Percentiles rank a stretch among this genome's conserved stretches.
Conservation (phyloP, 257 asterid species). For the Solanum acaule region DNA sequence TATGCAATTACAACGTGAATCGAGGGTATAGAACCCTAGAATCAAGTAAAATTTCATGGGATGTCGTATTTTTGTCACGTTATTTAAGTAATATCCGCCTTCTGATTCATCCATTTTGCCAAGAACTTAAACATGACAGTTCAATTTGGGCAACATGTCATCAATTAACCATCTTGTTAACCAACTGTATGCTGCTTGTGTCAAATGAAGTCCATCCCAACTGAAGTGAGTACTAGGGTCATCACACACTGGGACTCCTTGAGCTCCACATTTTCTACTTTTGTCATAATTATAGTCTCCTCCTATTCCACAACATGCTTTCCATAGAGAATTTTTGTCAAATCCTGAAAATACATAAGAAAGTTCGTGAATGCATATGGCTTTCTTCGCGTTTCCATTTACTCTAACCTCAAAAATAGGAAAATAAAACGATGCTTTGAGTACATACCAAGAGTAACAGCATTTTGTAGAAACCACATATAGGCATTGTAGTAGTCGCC, state of each 20-base stretch:
- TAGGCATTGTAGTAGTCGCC: constrained; percentile 3
- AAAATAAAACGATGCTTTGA: not conserved
- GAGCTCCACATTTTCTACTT: constrained; percentile 6
- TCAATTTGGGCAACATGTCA: not conserved
- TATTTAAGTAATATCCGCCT: not conserved
- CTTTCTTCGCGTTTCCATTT: not conserved
- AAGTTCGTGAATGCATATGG: not conserved
- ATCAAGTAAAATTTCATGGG: not conserved
- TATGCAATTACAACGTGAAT: not conserved
- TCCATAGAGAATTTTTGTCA: not conserved
- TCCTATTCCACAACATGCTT: constrained; percentile 22
- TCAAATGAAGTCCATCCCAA: not conserved
- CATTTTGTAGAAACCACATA: not conserved
- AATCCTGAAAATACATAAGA: not conserved
- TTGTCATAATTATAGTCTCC: constrained; percentile 10
- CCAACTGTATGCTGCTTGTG: not conserved
- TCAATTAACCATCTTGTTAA: not conserved
- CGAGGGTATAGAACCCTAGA: not conserved
- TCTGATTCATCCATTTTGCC: not conserved
- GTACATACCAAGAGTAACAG: not conserved
- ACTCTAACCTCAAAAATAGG: not conserved
- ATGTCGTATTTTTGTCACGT: not conserved
- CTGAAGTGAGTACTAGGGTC: not conserved
- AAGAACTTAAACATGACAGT: not conserved
- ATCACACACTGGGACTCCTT: not conserved